Conservation (phyloP, 1,284 basidiomycete genomes). For the Rhizoctonia solani region DNA sequence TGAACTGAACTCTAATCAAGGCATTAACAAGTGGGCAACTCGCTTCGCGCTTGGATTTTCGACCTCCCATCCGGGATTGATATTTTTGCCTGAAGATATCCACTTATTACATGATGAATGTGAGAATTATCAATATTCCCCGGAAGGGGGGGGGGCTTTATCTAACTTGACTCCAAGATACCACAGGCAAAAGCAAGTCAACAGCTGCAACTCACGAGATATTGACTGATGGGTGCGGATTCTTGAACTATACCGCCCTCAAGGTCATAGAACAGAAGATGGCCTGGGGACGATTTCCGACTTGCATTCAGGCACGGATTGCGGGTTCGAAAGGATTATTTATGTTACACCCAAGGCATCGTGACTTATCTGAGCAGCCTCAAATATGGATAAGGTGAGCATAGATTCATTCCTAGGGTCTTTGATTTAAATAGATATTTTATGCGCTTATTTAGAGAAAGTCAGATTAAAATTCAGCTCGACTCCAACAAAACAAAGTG, state of each 20-base stretch:
- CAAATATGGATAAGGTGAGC: conserved; percentile 35
- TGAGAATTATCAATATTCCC: not conserved
- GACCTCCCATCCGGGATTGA: conserved; percentile 26
- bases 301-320: conserved; percentile 35
- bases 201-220: conserved; percentile 6
- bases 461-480: conserved; percentile 34
- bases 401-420: not conserved
- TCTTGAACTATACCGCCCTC: conserved; percentile 32
- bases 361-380: conserved; percentile 8
- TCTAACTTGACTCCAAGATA: too few relatives aligned
- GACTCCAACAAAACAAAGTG: conserved; percentile 9
- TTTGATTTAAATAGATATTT: not conserved
- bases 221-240: conserved; percentile 38
- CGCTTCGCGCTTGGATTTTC: conserved; percentile 35
- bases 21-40: conserved; percentile 34
- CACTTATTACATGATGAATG: conserved; percentile 30
- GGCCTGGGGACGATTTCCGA: conserved; percentile 16
- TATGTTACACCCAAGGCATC: conserved; percentile 20
- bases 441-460: conserved; percentile 3
- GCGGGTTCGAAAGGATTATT: conserved; percentile 37
- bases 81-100: conserved; percentile 27
- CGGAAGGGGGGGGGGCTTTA: too few relatives aligned
- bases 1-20: conserved; percentile 1
- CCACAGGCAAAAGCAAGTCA: not conserved
- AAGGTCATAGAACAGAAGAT: conserved; percentile 20